Conservation (phyloP, 257 asterid genomes). For the Oldenlandia corymbosa region DNA sequence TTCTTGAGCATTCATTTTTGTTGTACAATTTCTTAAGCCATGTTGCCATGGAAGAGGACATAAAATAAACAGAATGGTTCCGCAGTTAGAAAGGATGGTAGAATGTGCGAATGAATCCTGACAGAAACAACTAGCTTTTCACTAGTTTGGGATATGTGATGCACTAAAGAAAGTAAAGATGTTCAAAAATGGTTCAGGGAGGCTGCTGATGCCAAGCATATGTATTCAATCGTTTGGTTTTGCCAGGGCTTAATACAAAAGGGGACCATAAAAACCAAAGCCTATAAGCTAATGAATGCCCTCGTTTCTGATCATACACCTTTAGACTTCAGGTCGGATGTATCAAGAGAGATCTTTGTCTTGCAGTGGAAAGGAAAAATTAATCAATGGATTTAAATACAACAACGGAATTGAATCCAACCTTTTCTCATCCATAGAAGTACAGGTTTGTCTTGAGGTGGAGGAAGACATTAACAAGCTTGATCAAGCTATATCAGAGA, state of each 20-base stretch:
- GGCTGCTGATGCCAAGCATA: slow-evolving; percentile 65
- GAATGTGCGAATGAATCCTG: slow-evolving; percentile 70
- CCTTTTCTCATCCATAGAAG: slow-evolving; percentile 83
- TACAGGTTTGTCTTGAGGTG: slow-evolving; percentile 52
- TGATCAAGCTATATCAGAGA: slow-evolving; percentile 67
- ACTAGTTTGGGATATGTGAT: slow-evolving; percentile 90
- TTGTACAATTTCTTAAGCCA: slow-evolving; percentile 74
- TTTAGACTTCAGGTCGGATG: slow-evolving; percentile 97
- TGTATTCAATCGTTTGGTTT: slow-evolving; percentile 74
- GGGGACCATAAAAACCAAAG: slow-evolving; percentile 84
- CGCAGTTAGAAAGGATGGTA: slow-evolving; percentile 77
- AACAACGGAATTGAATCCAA: slow-evolving; percentile 85
- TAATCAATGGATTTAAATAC: slow-evolving; percentile 62
- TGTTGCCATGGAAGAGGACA: slow-evolving; percentile 75
- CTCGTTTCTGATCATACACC: slow-evolving; percentile 61
- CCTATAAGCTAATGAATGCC: slow-evolving; percentile 70
- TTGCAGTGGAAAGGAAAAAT: slow-evolving; percentile 61
- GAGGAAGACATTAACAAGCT: slow-evolving; percentile 48
- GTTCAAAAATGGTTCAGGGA: slow-evolving; percentile 87
- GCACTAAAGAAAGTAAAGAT: slow-evolving; percentile 82
- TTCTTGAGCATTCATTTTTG: too few relatives aligned
- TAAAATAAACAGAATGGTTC: slow-evolving; percentile 64
- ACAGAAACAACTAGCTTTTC: slow-evolving; percentile 78
- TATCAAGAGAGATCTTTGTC: slow-evolving; percentile 86
- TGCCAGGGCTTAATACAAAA: slow-evolving; percentile 74